Evolutionary conservation across 345 rosid species (phyloP).

Genomic region (Iberis pinnata): DNA sequence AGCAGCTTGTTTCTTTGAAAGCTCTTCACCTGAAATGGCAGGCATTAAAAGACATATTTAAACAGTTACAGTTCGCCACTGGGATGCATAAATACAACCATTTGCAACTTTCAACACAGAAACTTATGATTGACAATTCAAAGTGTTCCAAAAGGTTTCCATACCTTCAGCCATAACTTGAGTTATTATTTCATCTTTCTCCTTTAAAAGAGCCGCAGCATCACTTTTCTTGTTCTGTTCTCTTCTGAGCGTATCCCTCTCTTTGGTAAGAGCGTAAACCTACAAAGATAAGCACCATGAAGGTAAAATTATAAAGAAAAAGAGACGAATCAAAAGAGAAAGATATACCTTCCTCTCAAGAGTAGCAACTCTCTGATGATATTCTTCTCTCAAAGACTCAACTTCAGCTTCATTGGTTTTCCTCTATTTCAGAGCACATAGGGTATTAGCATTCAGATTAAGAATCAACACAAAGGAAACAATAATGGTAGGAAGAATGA

Average conservation of each 20-base stretch:
- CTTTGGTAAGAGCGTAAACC: slow-evolving; percentile 96
- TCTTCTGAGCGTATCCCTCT: slow-evolving; percentile 95
- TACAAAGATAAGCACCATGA: slow-evolving; percentile 26
- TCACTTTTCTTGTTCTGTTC: slow-evolving; percentile 92
- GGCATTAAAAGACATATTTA: slow-evolving; percentile 12
- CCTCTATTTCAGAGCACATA: slow-evolving; percentile 49
- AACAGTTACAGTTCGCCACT: neutral
- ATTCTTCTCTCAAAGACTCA: slow-evolving; percentile 93
- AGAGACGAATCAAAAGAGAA: slow-evolving; percentile 11
- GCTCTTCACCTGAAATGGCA: slow-evolving; percentile 77
- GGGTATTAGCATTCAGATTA: slow-evolving; percentile 18
- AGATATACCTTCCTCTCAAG: slow-evolving; percentile 88
- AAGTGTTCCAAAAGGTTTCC: slow-evolving; percentile 24
- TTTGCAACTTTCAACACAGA: neutral
- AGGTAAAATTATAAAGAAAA: slow-evolving; percentile 8
- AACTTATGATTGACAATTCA: neutral
- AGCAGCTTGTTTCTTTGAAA: slow-evolving; percentile 95
- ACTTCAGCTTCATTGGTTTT: slow-evolving; percentile 87
- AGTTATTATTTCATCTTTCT: slow-evolving; percentile 95
- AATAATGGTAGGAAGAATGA: neutral
- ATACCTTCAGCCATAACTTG: slow-evolving; percentile 99
- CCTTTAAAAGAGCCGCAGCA: slow-evolving; percentile 95
- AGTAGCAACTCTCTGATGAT: slow-evolving; percentile 89
- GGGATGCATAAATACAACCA: slow-evolving; percentile 8
- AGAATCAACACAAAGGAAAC: slow-evolving; percentile 16